Percentiles rank a stretch among this genome's conserved stretches.
phyloP scores from a whole-genome alignment of 306 rosid genomes.

The Casuarina equisetifolia region DNA sequence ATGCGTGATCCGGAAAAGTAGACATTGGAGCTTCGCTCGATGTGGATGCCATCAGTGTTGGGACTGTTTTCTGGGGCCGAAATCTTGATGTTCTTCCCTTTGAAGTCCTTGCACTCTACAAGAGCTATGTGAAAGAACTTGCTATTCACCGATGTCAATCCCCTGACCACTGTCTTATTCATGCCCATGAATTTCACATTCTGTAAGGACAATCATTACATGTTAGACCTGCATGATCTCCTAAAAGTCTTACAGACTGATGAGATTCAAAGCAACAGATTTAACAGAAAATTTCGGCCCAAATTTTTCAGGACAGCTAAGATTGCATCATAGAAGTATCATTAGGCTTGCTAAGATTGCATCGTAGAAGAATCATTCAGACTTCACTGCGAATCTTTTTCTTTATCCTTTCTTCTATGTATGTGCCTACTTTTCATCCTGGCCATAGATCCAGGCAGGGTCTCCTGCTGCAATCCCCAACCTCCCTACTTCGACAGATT shows the following conservation, averaged over 20 bases:
- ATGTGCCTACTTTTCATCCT: neutral
- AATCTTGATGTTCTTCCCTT: slow-evolving; percentile 43
- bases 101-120: slow-evolving; percentile 46
- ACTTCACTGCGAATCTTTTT: neutral
- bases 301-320: neutral
- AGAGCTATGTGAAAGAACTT: slow-evolving; percentile 53
- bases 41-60: slow-evolving; percentile 54
- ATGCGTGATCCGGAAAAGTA: slow-evolving; percentile 33
- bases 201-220: slow-evolving; percentile 24
- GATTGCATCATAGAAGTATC: neutral
- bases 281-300: neutral
- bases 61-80: slow-evolving; percentile 45
- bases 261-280: neutral
- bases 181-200: slow-evolving; percentile 43
- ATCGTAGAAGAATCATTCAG: neutral
- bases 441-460: neutral
- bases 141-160: slow-evolving; percentile 45
- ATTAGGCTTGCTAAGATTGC: neutral
- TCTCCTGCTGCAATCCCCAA: neutral
- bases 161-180: slow-evolving; percentile 41
- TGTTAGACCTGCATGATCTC: neutral
- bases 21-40: slow-evolving; percentile 42
- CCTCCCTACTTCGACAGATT: neutral
- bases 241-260: neutral
- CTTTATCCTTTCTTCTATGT: neutral